These are phyloP conservation scores for Amylostereum chailletii DNA, from an alignment of 1,284 basidiomycete species.

Conservation along the genomic window DNA sequence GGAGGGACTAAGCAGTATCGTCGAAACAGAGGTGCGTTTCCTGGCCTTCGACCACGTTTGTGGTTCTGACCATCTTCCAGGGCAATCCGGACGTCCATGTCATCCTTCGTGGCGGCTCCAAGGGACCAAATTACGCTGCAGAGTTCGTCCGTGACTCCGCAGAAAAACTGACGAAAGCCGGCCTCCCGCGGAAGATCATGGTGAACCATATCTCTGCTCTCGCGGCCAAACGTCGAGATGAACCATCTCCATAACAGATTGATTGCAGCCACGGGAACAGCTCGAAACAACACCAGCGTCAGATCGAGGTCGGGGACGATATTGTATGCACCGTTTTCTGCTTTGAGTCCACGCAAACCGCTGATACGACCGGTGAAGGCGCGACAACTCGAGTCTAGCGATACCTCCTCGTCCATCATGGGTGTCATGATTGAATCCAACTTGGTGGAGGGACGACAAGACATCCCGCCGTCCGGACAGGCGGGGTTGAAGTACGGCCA, in stretches of 20 bases:
- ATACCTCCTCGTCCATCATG: conserved; percentile 76
- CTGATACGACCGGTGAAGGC: conserved; percentile 34
- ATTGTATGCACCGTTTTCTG: conserved; percentile 46
- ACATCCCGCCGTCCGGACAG: conserved; percentile 74
- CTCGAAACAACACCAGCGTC: conserved; percentile 78
- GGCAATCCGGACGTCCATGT: conserved; percentile 88
- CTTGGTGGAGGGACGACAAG: conserved; percentile 83
- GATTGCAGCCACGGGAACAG: conserved; percentile 97
- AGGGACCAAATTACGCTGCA: conserved; percentile 79
- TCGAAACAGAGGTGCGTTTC: conserved; percentile 69
- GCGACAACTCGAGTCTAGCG: conserved; percentile 58
- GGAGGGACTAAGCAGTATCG: conserved; percentile 85
- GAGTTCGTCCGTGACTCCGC: conserved; percentile 75
- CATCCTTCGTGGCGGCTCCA: conserved; percentile 81
- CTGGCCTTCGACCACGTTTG: conserved; percentile 5
- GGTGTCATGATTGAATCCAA: conserved; percentile 99
- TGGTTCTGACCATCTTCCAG: conserved; percentile 22
- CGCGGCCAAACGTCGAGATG: no score
- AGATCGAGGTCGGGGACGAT: conserved; percentile 77
- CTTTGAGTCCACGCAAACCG: conserved; percentile 3
- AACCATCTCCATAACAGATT: conserved; percentile 38
- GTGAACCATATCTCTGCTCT: conserved; percentile 29
- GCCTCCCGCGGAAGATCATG: conserved; percentile 78
- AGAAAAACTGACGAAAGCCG: conserved; percentile 73
- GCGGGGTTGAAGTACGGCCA: conserved; percentile 80